phyloP scores from a whole-genome alignment of 306 rosid genomes.

The Herpetospermum pedunculosum region DNA sequence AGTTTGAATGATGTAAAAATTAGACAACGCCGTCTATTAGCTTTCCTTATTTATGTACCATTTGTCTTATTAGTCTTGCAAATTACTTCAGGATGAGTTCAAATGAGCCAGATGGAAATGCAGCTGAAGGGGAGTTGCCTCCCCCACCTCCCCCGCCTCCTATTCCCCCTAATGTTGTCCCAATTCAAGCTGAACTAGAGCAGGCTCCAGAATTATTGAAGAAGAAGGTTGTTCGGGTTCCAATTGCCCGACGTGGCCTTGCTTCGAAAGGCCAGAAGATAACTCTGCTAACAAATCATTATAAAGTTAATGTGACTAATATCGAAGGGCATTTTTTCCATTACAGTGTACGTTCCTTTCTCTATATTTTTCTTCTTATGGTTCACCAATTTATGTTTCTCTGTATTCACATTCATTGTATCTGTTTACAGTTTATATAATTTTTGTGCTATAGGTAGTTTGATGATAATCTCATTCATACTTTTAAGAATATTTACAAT shows the following conservation, averaged over 20 bases:
- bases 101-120: slow-evolving; percentile 33
- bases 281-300: slow-evolving; percentile 60
- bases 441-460: background rate
- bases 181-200: slow-evolving; percentile 25
- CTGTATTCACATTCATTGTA: background rate
- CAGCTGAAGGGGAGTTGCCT: slow-evolving; percentile 29
- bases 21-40: too few species aligned
- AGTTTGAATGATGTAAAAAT: background rate
- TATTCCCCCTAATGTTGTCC: slow-evolving; percentile 56
- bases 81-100: slow-evolving; percentile 36
- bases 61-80: background rate
- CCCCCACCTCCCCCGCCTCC: slow-evolving; percentile 90
- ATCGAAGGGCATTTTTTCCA: slow-evolving; percentile 58
- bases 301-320: slow-evolving; percentile 46
- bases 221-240: slow-evolving; percentile 46
- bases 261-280: slow-evolving; percentile 55
- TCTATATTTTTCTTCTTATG: background rate
- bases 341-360: slow-evolving; percentile 53
- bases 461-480: background rate
- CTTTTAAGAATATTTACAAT: background rate
- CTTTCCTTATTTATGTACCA: background rate
- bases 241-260: slow-evolving; percentile 53
- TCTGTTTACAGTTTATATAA: background rate
- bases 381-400: background rate
- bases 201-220: slow-evolving; percentile 27